Conservation (phyloP, 352 stramenopile species). For the Bremia lactucae region DNA sequence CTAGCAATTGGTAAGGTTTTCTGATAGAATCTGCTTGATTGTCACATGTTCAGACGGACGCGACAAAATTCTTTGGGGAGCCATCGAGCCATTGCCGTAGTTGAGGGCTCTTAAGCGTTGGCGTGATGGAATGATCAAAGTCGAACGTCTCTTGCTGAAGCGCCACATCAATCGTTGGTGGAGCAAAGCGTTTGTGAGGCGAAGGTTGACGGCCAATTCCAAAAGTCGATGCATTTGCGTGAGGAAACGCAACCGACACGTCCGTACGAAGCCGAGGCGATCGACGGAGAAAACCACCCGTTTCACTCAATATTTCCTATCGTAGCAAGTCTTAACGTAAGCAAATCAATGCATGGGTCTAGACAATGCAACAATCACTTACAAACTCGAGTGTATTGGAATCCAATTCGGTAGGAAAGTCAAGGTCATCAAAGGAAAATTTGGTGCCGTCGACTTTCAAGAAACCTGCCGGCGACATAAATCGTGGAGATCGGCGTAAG, state of each 20-base stretch:
- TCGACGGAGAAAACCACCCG: conserved; percentile 45
- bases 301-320: conserved; percentile 64
- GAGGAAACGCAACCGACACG: conserved; percentile 75
- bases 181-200: conserved; percentile 61
- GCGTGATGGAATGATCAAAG: conserved; percentile 78
- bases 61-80: conserved; percentile 73
- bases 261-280: conserved; percentile 74
- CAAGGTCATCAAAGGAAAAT: conserved; percentile 79
- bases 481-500: conserved; percentile 61
- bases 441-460: conserved; percentile 66
- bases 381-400: conserved; percentile 64
- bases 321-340: conserved; percentile 4
- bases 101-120: conserved; percentile 81
- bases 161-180: conserved; percentile 68
- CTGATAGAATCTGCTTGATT: too few relatives aligned
- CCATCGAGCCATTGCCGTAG: conserved; percentile 74
- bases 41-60: too few relatives aligned
- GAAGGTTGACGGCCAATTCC: conserved; percentile 36
- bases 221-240: conserved; percentile 37
- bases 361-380: conserved; percentile 18
- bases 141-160: conserved; percentile 77
- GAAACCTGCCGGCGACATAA: conserved; percentile 54
- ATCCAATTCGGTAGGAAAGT: conserved; percentile 69
- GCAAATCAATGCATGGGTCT: not conserved
- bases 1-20: too few relatives aligned